Base-by-base conservation (phyloP, 2,329 filamentous ascomycete species). In the Microsporum canis region DNA sequence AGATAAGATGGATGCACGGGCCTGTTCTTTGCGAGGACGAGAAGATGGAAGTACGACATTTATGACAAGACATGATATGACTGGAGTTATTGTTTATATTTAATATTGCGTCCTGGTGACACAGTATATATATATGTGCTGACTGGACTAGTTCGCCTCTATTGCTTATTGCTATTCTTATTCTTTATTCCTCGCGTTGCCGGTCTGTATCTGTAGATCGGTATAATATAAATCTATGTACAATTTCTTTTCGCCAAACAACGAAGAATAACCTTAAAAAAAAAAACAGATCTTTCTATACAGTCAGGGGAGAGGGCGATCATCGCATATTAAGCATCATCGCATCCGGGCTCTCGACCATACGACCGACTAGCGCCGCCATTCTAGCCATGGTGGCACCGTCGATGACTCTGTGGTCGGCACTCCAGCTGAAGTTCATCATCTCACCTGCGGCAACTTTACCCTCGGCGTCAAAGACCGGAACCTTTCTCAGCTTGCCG, bases 361-460 rank as follows among this genome's bases (percentile, higher is more conserved):
- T 84, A 58, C 80, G 79, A 67, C 85, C 84, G 27, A 97, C 88
- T 64, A 87, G 82, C 68, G 91, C 90, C 10, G 90, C 91, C 72
- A 92, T 92, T 66, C 91, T 82, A 23, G 94, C 94, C 83, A 96
- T 90, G 63, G 91, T 96, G 55, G 92, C 92, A 1, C 94, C 94
- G 75, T 99, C 94, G 55, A 97, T 85, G 60, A 97, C 88, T 23
- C 94, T 81, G 75, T 99, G 94, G 74, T 97, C 91, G 4, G 92
- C 92, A 72, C 89, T 92, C 92, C 92, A 97, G 75, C 91, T 97
- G 68, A 97, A 90, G 71, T 95, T 91, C 71, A 87, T 87, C 63
- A 95, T 82, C 69, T 95, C 87, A 72, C 85, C 88, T 75, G 84
- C 85, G 10, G 91, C 80, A 10, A 97, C 78, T 71, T 73, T 82